Conservation (phyloP, 2,329 filamentous ascomycete species). For the Colletotrichum cereale region DNA sequence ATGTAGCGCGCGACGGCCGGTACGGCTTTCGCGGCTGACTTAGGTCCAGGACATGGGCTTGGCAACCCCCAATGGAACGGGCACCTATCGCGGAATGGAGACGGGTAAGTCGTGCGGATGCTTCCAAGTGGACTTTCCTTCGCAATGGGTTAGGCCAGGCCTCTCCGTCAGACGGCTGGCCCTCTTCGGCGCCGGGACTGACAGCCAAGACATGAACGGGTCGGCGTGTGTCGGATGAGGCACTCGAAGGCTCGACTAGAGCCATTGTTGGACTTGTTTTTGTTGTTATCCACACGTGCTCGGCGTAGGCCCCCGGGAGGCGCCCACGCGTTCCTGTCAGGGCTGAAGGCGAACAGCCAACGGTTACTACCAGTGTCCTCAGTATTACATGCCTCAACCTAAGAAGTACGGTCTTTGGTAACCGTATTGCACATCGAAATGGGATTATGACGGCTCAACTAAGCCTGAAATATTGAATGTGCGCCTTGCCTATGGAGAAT, state of each 20-base stretch:
- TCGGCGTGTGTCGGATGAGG: slow-evolving; percentile 33
- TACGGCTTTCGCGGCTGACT: slow-evolving; percentile 23
- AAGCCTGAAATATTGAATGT: neutral
- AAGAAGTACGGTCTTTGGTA: neutral
- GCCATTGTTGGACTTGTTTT: slow-evolving; percentile 17
- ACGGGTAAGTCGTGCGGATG: slow-evolving; percentile 6
- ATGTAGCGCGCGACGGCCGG: slow-evolving; percentile 24
- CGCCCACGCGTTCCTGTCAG: slow-evolving; percentile 2
- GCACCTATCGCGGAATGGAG: slow-evolving; percentile 13
- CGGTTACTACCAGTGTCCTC: no score
- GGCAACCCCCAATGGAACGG: neutral
- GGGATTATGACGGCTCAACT: neutral
- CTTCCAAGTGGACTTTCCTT: slow-evolving; percentile 21
- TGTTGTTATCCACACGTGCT: slow-evolving; percentile 18
- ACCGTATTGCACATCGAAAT: no score
- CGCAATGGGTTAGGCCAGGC: slow-evolving; percentile 10
- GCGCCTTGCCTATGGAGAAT: neutral
- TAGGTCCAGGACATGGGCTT: slow-evolving; percentile 1
- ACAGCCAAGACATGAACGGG: slow-evolving; percentile 18
- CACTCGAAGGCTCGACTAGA: slow-evolving; percentile 1
- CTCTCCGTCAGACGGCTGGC: neutral
- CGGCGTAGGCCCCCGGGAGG: neutral
- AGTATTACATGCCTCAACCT: neutral
- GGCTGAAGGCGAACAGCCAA: neutral
- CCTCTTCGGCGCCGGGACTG: neutral